Evolutionary conservation across 768 basidiomycete species (phyloP), one percentile per base, ranked within the genome.

Genomic region (Mrakia frigida): DNA sequence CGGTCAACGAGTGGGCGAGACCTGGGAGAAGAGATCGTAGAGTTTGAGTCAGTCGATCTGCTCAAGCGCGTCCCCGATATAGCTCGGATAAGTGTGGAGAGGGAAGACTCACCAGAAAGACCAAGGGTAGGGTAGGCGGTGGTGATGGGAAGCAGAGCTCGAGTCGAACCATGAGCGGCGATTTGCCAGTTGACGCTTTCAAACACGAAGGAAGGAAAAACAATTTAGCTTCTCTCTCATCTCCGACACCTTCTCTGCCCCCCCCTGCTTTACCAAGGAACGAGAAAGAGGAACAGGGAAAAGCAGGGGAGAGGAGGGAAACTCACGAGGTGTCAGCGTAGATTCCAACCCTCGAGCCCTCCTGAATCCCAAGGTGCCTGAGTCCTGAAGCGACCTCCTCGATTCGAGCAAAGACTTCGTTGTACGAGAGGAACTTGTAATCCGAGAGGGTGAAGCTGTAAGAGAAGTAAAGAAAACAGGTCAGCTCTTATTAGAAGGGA

Each of bases 1-100:
- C 91, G 82, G 93, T 92, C 78, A 98, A 88, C 0, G 96, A 94
- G 83, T 98, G 95, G 0, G 90, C 85, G 28, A 99, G 88, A 70
- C 96, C 94, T 1, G 88, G 16, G 81, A 74, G n/a, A n/a, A n/a
- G 53, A 63, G 13, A 31, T 16, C 3, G 60, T 10, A 63, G 13
- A 6, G 6, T 31, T 71, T 21, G 50, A 50, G 13, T 50, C n/a
- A 33, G 43, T 18, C 2, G 33, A 10, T 9, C 35, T 63, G n/a
- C n/a, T 11, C 39, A 23, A 74, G n/a, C 6, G 31, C 43, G 14
- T 16, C 25, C n/a, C n/a, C n/a, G n/a, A n/a, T n/a, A n/a, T n/a
- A n/a, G n/a, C n/a, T n/a, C n/a, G n/a, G n/a, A n/a, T n/a, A n/a
- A n/a, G n/a, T n/a, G n/a, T n/a, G 46, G 6, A 14, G 43, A n/a